Evolutionary conservation across 768 basidiomycete genomes (phyloP), one percentile per base, ranked within the genome.

Genomic region (Amanita molliuscula): DNA sequence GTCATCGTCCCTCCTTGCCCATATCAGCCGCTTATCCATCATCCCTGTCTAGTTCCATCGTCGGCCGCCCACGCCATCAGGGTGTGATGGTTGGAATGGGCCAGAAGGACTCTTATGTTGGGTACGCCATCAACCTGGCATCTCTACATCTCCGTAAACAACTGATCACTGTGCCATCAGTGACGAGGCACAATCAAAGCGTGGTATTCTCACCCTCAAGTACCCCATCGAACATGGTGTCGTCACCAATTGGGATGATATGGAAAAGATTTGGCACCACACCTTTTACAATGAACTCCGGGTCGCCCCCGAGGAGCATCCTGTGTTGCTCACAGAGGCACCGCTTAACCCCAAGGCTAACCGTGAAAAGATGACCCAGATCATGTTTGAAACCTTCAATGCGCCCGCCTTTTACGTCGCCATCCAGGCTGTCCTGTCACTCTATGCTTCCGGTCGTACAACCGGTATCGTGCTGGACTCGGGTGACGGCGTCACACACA

Each of bases 241-340:
- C 62, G 88, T 95, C 66, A 93, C 91, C 68, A 93, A 96, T 81
- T 96, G 93, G 93, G 93, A 94, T 61, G 92, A 94, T 70, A 94
- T 94, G 91, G 93, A 95, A 75, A 93, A 94, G 74, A 94, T 94
- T 66, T 95, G 91, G 91, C 90, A 93, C 67, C 91, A 94, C 75
- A 93, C 92, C 28, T 95, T 94, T 71, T 94, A 90, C 80, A 93
- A 93, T 65, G 90, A 91, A 68, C 82, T 91, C 53, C 88, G 89
- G 71, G 88, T 93, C 58, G 89, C 88, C 3, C 89, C 90, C 25
- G 88, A 93, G 67, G 88, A 91, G 73, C 88, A 92, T 74, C 90
- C 90, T 55, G 84, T 92, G 59, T 77, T 94, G 51, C 75, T 92
- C 63, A 94, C 90, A 54, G 90, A 94, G 69, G 90, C 90, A 25